Evolutionary conservation across 306 rosid species (phyloP).

Genomic region (Vigna angularis): DNA sequence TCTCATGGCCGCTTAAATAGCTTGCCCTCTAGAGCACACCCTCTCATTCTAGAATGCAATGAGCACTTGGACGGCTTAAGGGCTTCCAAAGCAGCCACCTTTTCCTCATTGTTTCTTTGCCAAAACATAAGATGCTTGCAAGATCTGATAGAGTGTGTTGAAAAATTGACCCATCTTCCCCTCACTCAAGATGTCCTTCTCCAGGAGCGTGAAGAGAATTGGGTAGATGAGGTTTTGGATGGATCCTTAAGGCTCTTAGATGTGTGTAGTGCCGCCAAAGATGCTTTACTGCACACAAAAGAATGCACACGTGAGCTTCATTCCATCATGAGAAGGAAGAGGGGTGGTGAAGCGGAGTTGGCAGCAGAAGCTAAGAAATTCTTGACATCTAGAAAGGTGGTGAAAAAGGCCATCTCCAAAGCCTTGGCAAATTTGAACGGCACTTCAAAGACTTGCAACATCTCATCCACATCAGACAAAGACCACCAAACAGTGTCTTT

Average conservation of each 20-base stretch:
- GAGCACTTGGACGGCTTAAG: conserved; percentile 36
- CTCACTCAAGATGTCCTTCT: conserved; percentile 33
- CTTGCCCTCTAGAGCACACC: conserved; percentile 45
- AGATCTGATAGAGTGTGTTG: conserved; percentile 42
- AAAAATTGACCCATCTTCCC: conserved; percentile 21
- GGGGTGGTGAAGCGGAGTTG: conserved; percentile 25
- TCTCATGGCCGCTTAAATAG: conserved; percentile 41
- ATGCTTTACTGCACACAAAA: conserved; percentile 43
- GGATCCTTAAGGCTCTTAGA: conserved; percentile 44
- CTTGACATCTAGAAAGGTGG: conserved; percentile 46
- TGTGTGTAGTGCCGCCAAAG: conserved; percentile 43
- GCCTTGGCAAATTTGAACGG: conserved; percentile 39
- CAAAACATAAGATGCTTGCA: conserved; percentile 35
- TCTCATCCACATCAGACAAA: conserved; percentile 15
- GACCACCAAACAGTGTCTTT: conserved; percentile 12
- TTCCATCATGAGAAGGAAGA: conserved; percentile 43
- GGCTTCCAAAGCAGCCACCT: conserved; percentile 37
- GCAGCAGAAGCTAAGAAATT: conserved; percentile 32
- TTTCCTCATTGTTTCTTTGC: conserved; percentile 32
- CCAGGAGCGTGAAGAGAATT: conserved; percentile 15
- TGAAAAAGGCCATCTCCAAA: conserved; percentile 40
- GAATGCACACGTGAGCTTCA: conserved; percentile 47
- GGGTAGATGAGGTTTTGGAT: conserved; percentile 34
- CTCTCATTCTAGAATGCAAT: conserved; percentile 40
- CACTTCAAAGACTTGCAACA: conserved; percentile 6